These are phyloP conservation scores for Ceriops zippeliana DNA, from an alignment of 345 rosid species.

Conservation along the genomic window DNA sequence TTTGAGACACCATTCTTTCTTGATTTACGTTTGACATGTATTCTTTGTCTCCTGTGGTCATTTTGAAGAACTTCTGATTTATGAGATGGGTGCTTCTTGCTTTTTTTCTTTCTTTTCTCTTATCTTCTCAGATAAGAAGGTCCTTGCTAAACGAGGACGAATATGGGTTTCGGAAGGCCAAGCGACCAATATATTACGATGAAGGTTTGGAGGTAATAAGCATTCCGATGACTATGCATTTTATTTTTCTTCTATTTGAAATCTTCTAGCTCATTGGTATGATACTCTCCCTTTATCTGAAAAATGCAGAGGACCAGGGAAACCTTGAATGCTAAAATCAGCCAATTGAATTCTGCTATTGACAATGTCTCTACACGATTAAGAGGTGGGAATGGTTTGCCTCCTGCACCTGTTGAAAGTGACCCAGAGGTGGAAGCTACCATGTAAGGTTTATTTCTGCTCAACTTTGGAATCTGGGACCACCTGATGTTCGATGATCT, in stretches of 20 bases:
- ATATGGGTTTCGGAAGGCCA: constrained; percentile 65
- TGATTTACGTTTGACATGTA: background rate
- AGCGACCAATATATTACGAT: constrained; percentile 71
- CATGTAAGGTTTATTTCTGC: constrained; percentile 24
- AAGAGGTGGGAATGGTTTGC: constrained; percentile 59
- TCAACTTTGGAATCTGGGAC: background rate
- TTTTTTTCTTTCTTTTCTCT: constrained; percentile 8
- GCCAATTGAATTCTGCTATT: constrained; percentile 85
- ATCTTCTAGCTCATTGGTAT: background rate
- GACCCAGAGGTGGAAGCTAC: constrained; percentile 74
- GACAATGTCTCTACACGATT: constrained; percentile 85
- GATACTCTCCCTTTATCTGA: background rate
- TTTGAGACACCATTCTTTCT: background rate
- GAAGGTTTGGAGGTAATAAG: constrained; percentile 75
- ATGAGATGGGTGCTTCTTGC: background rate
- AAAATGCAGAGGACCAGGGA: constrained; percentile 70
- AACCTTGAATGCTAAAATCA: constrained; percentile 75
- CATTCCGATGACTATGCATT: background rate
- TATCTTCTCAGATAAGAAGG: constrained; percentile 60
- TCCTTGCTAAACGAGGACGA: constrained; percentile 73
- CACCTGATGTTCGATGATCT: background rate
- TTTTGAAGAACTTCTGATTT: constrained; percentile 5
- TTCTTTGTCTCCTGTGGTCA: background rate
- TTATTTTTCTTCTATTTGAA: no score
- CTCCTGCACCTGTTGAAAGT: constrained; percentile 40